phyloP scores from a whole-genome alignment of 306 rosid genomes.

The Adenanthera pavonina region DNA sequence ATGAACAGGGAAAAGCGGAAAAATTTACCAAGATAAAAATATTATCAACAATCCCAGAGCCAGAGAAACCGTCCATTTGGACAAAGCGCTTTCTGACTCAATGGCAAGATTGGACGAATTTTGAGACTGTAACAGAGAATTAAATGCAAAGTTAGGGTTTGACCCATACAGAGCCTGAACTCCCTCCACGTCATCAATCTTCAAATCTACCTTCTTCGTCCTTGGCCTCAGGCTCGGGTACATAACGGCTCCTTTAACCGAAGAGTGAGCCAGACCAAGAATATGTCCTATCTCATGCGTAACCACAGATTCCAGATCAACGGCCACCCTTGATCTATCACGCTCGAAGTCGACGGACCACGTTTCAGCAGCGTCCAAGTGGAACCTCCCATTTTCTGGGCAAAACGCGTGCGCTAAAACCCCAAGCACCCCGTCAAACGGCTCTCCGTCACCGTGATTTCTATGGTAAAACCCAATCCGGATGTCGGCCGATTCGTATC shows the following conservation, averaged over 20 bases:
- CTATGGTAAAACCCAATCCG: slow-evolving; percentile 78
- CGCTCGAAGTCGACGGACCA: slow-evolving; percentile 80
- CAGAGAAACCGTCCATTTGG: slow-evolving; percentile 39
- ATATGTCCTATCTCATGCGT: slow-evolving; percentile 98
- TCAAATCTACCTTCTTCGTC: slow-evolving; percentile 68
- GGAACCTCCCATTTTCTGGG: slow-evolving; percentile 86
- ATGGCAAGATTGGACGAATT: slow-evolving; percentile 50
- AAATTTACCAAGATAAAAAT: slow-evolving; percentile 23
- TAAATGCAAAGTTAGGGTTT: slow-evolving; percentile 73
- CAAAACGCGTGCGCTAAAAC: slow-evolving; percentile 91
- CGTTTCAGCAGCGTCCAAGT: slow-evolving; percentile 79
- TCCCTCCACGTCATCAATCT: slow-evolving; percentile 86
- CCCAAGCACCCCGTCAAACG: slow-evolving; percentile 91
- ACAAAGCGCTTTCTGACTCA: slow-evolving; percentile 31
- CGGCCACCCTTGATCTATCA: slow-evolving; percentile 74
- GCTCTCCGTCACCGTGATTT: slow-evolving; percentile 93
- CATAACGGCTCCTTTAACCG: slow-evolving; percentile 86
- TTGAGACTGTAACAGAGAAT: slow-evolving; percentile 61
- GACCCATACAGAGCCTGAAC: slow-evolving; percentile 88
- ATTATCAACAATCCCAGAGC: slow-evolving; percentile 39
- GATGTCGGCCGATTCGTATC: slow-evolving; percentile 65
- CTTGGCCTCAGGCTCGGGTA: slow-evolving; percentile 86
- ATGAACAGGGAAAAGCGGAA: not conserved
- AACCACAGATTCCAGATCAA: slow-evolving; percentile 92
- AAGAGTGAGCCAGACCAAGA: slow-evolving; percentile 81